phyloP scores from a whole-genome alignment of 768 basidiomycete genomes.

The Collybia sordida region DNA sequence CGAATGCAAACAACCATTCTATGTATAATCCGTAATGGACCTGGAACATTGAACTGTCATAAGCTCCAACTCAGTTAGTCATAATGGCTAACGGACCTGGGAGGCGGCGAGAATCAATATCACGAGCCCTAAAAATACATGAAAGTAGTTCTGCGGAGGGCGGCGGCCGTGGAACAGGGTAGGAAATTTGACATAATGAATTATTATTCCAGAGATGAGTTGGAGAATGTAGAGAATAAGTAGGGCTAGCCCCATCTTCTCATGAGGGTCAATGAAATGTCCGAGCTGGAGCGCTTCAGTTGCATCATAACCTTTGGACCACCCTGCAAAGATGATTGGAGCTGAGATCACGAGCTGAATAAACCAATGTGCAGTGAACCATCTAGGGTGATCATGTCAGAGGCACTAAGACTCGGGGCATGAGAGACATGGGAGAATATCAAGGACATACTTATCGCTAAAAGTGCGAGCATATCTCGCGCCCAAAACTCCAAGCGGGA shows the following conservation, averaged over 20 bases:
- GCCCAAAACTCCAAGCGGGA: slow-evolving; percentile 58
- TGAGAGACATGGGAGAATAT: neutral
- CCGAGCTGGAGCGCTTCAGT: slow-evolving; percentile 26
- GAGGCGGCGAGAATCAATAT: slow-evolving; percentile 56
- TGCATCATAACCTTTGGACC: slow-evolving; percentile 40
- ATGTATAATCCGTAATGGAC: slow-evolving; percentile 50
- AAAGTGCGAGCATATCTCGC: slow-evolving; percentile 56
- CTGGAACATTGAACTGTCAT: slow-evolving; percentile 20
- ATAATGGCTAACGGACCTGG: slow-evolving; percentile 32
- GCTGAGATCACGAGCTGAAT: slow-evolving; percentile 51
- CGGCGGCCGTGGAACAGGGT: slow-evolving; percentile 35
- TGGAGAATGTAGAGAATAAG: slow-evolving; percentile 56
- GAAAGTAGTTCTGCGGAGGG: slow-evolving; percentile 54
- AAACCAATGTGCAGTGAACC: slow-evolving; percentile 49
- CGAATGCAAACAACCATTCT: slow-evolving; percentile 38
- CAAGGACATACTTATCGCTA: slow-evolving; percentile 35
- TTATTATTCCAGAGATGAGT: slow-evolving; percentile 43
- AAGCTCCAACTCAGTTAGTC: neutral
- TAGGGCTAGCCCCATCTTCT: slow-evolving; percentile 52
- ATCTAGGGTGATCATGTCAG: slow-evolving; percentile 26
- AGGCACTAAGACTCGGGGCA: neutral
- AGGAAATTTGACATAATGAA: slow-evolving; percentile 53
- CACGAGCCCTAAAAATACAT: slow-evolving; percentile 50
- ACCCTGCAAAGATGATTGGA: slow-evolving; percentile 54
- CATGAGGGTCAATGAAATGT: slow-evolving; percentile 43